Conservation (phyloP, 305 asterid genomes). For the Rubia balearica region DNA sequence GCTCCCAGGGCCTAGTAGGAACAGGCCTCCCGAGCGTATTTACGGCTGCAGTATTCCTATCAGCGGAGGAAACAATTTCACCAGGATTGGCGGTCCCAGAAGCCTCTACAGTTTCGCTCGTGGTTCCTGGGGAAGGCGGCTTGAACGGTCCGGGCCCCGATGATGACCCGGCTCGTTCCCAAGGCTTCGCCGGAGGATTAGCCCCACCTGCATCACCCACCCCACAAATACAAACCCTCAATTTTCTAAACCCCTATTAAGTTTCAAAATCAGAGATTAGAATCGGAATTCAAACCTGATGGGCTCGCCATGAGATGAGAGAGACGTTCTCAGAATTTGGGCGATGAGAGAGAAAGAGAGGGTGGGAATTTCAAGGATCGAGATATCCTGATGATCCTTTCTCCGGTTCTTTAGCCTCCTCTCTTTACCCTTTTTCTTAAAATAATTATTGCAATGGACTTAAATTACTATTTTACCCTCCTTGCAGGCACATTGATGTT, state of each 20-base stretch:
- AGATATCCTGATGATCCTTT: background rate
- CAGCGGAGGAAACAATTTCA: constrained; percentile 62
- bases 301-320: background rate
- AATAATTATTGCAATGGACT: background rate
- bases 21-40: constrained; percentile 72
- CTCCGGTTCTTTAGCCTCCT: background rate
- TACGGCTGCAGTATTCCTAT: constrained; percentile 34
- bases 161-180: constrained; percentile 85
- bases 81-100: constrained; percentile 95
- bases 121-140: constrained; percentile 84
- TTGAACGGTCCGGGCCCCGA: constrained; percentile 87
- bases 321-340: too few species aligned
- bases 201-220: constrained; percentile 40
- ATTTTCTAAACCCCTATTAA: background rate
- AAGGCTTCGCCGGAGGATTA: constrained; percentile 77
- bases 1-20: constrained; percentile 95
- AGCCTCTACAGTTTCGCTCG: constrained; percentile 87
- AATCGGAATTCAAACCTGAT: background rate
- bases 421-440: background rate
- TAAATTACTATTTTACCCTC: background rate
- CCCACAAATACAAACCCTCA: constrained; percentile 4
- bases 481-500: background rate
- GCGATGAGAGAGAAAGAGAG: background rate
- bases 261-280: background rate
- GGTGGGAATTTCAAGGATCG: background rate